Percentiles rank a stretch among this genome's conserved stretches.
Conservation (phyloP, 2,329 filamentous ascomycete genomes). For the Monosporascus sp. region DNA sequence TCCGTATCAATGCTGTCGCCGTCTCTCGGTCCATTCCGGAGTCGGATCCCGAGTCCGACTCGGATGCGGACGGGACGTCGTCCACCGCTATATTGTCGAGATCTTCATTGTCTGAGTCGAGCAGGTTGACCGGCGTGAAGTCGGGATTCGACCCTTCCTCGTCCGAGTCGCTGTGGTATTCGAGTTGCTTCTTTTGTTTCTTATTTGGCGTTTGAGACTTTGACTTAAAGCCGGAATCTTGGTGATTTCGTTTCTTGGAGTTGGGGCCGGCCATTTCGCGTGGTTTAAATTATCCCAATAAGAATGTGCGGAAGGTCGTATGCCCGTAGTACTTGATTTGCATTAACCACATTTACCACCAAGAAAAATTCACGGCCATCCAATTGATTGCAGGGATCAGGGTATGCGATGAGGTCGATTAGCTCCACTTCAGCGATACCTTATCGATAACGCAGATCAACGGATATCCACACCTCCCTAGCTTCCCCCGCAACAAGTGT, state of each 20-base stretch:
- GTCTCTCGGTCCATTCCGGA: constrained; percentile 29
- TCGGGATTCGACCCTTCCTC: constrained; percentile 33
- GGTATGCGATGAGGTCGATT: neutral
- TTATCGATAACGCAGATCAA: neutral
- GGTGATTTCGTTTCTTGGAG: constrained; percentile 23
- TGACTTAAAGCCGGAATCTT: constrained; percentile 20
- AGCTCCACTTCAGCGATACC: neutral
- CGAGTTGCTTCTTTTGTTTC: constrained; percentile 43
- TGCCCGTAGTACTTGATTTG: no score
- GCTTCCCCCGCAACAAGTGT: no score
- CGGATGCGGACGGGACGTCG: constrained; percentile 34
- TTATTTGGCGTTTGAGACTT: constrained; percentile 40
- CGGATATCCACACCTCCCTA: no score
- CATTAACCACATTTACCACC: neutral
- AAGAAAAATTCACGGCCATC: neutral
- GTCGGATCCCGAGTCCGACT: constrained; percentile 25
- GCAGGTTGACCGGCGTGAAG: constrained; percentile 47
- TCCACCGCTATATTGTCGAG: constrained; percentile 49
- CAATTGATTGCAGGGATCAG: neutral
- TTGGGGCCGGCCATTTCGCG: constrained; percentile 19
- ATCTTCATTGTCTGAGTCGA: constrained; percentile 54
- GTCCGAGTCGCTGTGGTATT: constrained; percentile 50
- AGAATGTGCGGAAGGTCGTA: neutral
- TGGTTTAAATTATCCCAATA: neutral
- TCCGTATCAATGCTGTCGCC: constrained; percentile 14